Evolutionary conservation across 306 rosid genomes (phyloP).

Genomic region (Lotus japonicus): DNA sequence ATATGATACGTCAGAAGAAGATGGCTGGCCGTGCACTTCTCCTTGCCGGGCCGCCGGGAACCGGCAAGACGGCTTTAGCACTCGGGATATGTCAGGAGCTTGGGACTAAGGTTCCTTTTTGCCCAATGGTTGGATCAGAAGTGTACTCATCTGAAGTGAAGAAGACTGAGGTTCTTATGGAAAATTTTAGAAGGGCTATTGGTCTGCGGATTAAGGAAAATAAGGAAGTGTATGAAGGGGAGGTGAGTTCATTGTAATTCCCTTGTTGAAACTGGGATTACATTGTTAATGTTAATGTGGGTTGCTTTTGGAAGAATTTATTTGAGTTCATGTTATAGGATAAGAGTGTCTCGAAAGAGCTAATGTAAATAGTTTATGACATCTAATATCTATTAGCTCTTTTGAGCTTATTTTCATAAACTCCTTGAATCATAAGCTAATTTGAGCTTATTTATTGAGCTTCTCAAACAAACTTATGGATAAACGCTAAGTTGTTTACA

Average conservation of each 20-base stretch:
- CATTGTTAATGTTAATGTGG: background rate
- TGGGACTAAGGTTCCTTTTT: slow-evolving; percentile 98
- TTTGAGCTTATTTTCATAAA: too few species aligned
- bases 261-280: background rate
- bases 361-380: too few species aligned
- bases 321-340: too few species aligned
- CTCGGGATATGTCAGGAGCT: slow-evolving; percentile 95
- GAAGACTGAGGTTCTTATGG: slow-evolving; percentile 96
- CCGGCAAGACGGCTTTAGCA: slow-evolving; percentile 94
- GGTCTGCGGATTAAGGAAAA: slow-evolving; percentile 94
- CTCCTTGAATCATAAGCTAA: too few species aligned
- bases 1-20: slow-evolving; percentile 95
- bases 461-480: too few species aligned
- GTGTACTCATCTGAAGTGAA: slow-evolving; percentile 95
- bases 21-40: slow-evolving; percentile 97
- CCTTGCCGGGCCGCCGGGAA: slow-evolving; percentile 97
- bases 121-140: slow-evolving; percentile 99
- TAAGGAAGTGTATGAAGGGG: slow-evolving; percentile 96
- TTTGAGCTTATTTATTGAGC: too few species aligned
- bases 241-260: slow-evolving; percentile 46
- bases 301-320: too few species aligned
- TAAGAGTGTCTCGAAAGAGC: too few species aligned
- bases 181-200: slow-evolving; percentile 83
- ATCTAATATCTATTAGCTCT: too few species aligned
- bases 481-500: too few species aligned